Evolutionary conservation across 2,329 filamentous ascomycete species (phyloP).

Genomic region (Cladobotryum mycophilum): DNA sequence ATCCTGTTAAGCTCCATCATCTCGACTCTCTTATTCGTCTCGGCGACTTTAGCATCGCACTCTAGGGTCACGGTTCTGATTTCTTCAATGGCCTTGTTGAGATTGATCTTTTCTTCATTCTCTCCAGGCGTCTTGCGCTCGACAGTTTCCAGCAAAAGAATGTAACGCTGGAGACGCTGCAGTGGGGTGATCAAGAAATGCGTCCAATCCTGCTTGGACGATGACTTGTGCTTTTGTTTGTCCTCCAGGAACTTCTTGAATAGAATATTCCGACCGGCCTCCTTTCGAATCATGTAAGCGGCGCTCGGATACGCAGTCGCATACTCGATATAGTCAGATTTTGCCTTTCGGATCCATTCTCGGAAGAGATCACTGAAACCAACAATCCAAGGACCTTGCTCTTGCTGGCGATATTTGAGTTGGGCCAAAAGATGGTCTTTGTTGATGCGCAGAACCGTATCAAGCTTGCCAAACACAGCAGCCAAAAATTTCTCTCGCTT

Average conservation of each 20-base stretch:
- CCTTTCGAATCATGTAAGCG: slow-evolving; percentile 74
- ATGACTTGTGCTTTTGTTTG: slow-evolving; percentile 69
- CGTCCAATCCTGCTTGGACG: slow-evolving; percentile 83
- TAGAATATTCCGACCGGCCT: slow-evolving; percentile 75
- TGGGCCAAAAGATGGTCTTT: slow-evolving; percentile 88
- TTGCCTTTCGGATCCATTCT: slow-evolving; percentile 96
- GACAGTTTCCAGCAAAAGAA: slow-evolving; percentile 74
- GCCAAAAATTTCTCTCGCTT: slow-evolving; percentile 72
- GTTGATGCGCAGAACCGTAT: slow-evolving; percentile 82
- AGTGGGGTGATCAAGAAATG: slow-evolving; percentile 92
- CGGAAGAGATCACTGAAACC: slow-evolving; percentile 97
- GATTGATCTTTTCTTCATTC: slow-evolving; percentile 81
- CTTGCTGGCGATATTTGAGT: slow-evolving; percentile 92
- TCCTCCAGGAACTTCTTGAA: slow-evolving; percentile 83
- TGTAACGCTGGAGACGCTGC: slow-evolving; percentile 85
- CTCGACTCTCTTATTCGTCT: slow-evolving; percentile 85
- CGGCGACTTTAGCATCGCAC: slow-evolving; percentile 86
- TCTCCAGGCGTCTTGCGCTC: slow-evolving; percentile 77
- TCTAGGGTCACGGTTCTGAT: slow-evolving; percentile 85
- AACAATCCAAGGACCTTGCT: slow-evolving; percentile 89
- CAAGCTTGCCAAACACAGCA: slow-evolving; percentile 85
- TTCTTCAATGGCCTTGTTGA: slow-evolving; percentile 80
- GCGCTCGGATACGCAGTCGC: slow-evolving; percentile 82
- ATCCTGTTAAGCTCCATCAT: slow-evolving; percentile 79
- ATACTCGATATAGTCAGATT: slow-evolving; percentile 83